Conservation (phyloP, 163 green algal species). For the Coccomyxa subellipsoidea region DNA sequence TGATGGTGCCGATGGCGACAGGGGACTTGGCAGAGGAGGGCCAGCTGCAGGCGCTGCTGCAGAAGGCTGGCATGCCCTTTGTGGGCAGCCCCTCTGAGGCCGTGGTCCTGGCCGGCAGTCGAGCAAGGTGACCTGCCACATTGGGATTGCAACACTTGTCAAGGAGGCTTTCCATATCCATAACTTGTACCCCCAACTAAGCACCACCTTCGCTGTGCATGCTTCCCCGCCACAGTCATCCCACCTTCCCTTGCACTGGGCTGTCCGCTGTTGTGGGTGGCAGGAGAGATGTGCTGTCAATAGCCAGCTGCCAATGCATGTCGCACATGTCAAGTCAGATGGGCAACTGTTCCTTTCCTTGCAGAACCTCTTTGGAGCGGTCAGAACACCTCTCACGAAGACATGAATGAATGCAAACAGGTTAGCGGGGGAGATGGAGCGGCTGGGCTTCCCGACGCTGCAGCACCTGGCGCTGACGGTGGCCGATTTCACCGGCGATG, state of each 20-base stretch:
- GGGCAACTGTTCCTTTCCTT: no score
- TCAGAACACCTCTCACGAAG: no score
- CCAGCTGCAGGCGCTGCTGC: neutral
- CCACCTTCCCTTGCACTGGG: neutral
- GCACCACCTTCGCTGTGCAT: neutral
- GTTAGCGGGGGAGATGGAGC: neutral
- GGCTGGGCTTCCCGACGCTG: slow-evolving; percentile 3
- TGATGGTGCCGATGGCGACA: neutral
- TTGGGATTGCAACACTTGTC: no score
- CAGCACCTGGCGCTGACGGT: neutral
- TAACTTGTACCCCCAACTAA: neutral
- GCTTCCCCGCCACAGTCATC: neutral
- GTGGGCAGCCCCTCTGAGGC: neutral
- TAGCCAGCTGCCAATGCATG: no score
- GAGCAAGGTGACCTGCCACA: neutral
- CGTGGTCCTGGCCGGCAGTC: neutral
- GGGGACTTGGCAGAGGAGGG: neutral
- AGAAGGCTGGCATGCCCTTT: neutral
- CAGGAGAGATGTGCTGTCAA: no score
- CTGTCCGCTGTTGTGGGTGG: neutral
- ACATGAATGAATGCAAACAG: no score
- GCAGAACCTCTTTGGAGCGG: no score
- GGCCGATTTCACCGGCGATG: neutral
- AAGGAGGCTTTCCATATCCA: neutral
- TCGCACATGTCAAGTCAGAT: no score